Base-by-base conservation (phyloP, 2,329 filamentous ascomycete genomes). In the Cladosporium austrohemisphaericum region DNA sequence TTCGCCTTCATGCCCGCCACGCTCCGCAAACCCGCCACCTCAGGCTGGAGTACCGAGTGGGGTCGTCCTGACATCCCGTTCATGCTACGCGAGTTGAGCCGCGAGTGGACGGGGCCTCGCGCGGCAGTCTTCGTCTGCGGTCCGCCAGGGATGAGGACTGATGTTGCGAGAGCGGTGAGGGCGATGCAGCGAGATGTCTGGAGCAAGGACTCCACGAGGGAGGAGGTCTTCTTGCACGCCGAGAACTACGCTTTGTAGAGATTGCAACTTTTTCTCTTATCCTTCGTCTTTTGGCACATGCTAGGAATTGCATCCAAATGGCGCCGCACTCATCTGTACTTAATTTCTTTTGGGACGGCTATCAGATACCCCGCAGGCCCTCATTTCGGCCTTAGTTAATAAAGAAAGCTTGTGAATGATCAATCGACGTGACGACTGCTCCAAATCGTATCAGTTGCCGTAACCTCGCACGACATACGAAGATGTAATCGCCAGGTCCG, bases 91-190 rank as follows among this genome's bases (percentile, higher is more conserved):
- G 83, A 93, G 56, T 85, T 90, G 79, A 86, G 88, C 4, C 83
- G 80, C 18, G 85, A 83, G n/a, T 41, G 83, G 45, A 85, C 94
- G 51, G 91, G 92, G 1, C 76, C 86, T 36, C 75, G 89, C 50
- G 90, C 88, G 3, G 92, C 89, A 57, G 88, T 96, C 5, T 95
- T 94, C 66, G 91, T 97, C 11, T 97, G 92, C 63, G 92, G 92
- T 0, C 92, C 92, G 14, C 82, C 88, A 1, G 76, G 81, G 50
- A 94, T 96, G 90, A 76, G 92, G 55, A 82, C 91, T 10, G 89
- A 90, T 57, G 91, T 96, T 13, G 84, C 87, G n/a, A 87, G 82
- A 57, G 86, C 88, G 0, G 88, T 95, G 19, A 92, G 92, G 2
- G 74, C 79, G 51, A 71, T 96, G 60, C 92, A 97, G 75, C 80